Conservation (phyloP, 176 grass and related monocot genomes). For the Ensete glaucum region DNA sequence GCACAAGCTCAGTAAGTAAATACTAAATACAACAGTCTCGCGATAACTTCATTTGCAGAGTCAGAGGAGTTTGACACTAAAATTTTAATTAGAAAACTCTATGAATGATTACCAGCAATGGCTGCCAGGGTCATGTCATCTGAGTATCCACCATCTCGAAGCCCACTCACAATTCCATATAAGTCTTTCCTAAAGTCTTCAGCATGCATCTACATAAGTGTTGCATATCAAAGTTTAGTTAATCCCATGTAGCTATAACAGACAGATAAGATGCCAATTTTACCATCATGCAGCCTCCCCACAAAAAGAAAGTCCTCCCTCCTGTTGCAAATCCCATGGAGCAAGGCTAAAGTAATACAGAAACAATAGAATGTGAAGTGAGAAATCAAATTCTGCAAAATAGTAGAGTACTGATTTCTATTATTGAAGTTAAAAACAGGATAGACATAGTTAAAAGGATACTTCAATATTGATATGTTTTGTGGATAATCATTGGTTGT, state of each 20-base stretch:
- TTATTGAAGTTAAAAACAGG: too few species aligned
- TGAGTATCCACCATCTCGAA: slow-evolving; percentile 96
- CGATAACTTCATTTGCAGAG: background rate
- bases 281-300: slow-evolving; percentile 99
- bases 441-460: too few species aligned
- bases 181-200: slow-evolving; percentile 92
- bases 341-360: slow-evolving; percentile 60
- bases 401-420: background rate
- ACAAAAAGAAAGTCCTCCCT: slow-evolving; percentile 97
- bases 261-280: background rate
- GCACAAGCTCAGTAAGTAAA: background rate
- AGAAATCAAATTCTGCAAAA: background rate
- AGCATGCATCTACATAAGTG: slow-evolving; percentile 75
- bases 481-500: too few species aligned
- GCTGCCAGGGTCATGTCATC: slow-evolving; percentile 99
- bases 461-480: too few species aligned
- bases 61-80: slow-evolving; percentile 1
- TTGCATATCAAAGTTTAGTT: background rate
- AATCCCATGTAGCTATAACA: background rate
- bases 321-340: slow-evolving; percentile 99
- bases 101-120: slow-evolving; percentile 56
- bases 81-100: background rate
- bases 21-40: background rate
- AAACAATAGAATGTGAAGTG: background rate
- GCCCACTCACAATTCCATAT: slow-evolving; percentile 71